These are phyloP conservation scores for Iris macrosiphon DNA, from an alignment of 106 monocot species.

Conservation along the genomic window DNA sequence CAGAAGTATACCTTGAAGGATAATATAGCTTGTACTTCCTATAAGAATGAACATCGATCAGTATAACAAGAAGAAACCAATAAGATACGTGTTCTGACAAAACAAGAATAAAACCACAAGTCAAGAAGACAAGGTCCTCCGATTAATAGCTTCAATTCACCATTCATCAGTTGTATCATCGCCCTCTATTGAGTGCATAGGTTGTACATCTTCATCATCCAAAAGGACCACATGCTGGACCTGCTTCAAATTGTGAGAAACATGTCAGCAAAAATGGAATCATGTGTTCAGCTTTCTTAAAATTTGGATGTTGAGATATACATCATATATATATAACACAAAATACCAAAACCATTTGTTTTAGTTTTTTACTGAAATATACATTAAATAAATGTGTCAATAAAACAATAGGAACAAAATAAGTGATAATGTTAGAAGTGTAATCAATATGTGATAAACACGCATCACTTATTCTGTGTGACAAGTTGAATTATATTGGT, in stretches of 20 bases:
- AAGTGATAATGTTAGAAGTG: too few relatives aligned
- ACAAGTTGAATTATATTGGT: too few relatives aligned
- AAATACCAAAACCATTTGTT: too few relatives aligned
- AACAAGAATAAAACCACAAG: neutral
- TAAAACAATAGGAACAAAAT: too few relatives aligned
- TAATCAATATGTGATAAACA: too few relatives aligned
- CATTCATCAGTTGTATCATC: slow-evolving; percentile 22
- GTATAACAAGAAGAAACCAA: neutral
- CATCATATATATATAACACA: too few relatives aligned
- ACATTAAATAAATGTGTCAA: too few relatives aligned
- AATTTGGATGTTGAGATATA: too few relatives aligned
- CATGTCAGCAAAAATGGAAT: neutral
- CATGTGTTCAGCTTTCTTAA: too few relatives aligned
- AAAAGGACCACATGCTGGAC: slow-evolving; percentile 20
- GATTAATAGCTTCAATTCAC: slow-evolving; percentile 14
- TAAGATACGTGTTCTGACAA: too few relatives aligned
- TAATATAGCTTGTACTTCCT: slow-evolving; percentile 70
- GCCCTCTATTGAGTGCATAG: slow-evolving; percentile 8
- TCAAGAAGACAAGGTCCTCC: neutral
- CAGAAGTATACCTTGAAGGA: slow-evolving; percentile 95
- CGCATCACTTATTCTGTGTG: too few relatives aligned
- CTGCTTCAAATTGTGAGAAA: neutral
- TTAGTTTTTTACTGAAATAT: too few relatives aligned
- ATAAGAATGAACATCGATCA: slow-evolving; percentile 11
- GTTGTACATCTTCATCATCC: slow-evolving; percentile 32